Evolutionary conservation across 768 basidiomycete genomes (phyloP), one percentile per base, ranked within the genome.

Genomic region (Cubamyces sp.): DNA sequence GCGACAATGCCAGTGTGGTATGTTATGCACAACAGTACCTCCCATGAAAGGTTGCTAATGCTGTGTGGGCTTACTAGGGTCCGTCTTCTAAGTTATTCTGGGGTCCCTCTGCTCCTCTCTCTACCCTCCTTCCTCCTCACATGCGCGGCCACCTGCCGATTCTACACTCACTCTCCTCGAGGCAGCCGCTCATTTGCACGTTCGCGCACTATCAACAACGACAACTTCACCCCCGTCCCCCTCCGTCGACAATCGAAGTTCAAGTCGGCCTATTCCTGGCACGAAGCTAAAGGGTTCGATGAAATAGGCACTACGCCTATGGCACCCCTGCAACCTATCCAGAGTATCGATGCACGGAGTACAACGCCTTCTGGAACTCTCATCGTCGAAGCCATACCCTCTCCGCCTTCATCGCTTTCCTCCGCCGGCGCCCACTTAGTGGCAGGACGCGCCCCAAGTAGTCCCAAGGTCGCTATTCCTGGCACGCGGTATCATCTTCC

Each of bases 71-170:
- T 57, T 48, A 23, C 1, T 56, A 89, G 88, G 88, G 78, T 83
- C 30, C 84, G 87, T 47, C 79, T 88, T 57, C 65, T 87, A n/a
- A 82, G 84, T 41, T 88, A 87, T 66, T 82, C 86, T 14, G 88
- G 86, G 7, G 68, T 79, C 7, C 80, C 87, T 0, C 76, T 86
- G 59, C 56, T 84, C 45, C 70, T 84, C 11, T 74, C 79, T 3
- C 69, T 87, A 16, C 87, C 87, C 2, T 82, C 81, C 49, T 71
- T 86, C 42, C 73, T 79, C 62, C 70, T 86, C 14, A 84, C 85
- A 4, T 70, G 79, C 25, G 69, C 37, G 80, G 81, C n/a, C 71
- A 81, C 50, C 47, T 74, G 39, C 76, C 62, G 50, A 19, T 66
- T 47, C 61, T 55, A 60, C 58, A 39, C 52, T 57, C 63, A 52